These are phyloP conservation scores for Lolium rigidum DNA, from an alignment of 176 grass and related monocot genomes.

Conservation along the genomic window DNA sequence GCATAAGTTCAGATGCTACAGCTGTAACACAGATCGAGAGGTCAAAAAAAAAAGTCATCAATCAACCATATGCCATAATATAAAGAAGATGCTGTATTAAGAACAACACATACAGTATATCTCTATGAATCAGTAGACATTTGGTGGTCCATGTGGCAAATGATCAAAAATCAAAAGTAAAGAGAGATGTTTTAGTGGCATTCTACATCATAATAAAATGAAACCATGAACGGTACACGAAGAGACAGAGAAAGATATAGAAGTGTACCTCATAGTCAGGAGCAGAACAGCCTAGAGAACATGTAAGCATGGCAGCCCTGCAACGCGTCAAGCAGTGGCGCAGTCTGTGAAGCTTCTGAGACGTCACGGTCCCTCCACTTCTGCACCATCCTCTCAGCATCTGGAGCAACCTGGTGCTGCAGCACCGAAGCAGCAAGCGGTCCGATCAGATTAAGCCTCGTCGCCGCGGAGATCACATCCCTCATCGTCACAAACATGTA, in stretches of 20 bases:
- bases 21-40: too few species aligned
- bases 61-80: slow-evolving; percentile 24
- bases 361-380: slow-evolving; percentile 76
- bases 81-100: neutral
- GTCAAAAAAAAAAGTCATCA: slow-evolving; percentile 3
- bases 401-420: slow-evolving; percentile 69
- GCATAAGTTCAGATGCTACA: too few species aligned
- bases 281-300: slow-evolving; percentile 89
- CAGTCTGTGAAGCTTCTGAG: slow-evolving; percentile 65
- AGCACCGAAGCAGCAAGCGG: slow-evolving; percentile 81
- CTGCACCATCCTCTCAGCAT: slow-evolving; percentile 68
- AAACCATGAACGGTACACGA: neutral
- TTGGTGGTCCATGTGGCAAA: too few species aligned
- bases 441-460: slow-evolving; percentile 83
- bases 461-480: slow-evolving; percentile 83
- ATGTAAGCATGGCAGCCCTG: slow-evolving; percentile 87
- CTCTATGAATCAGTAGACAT: neutral
- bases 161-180: neutral
- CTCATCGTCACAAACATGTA: slow-evolving; percentile 87
- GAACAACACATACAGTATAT: neutral
- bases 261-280: slow-evolving; percentile 50
- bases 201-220: neutral
- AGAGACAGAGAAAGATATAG: slow-evolving; percentile 10
- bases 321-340: slow-evolving; percentile 66
- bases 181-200: neutral